phyloP scores from a whole-genome alignment of 768 basidiomycete species.

The Collybiopsis luxurians region DNA sequence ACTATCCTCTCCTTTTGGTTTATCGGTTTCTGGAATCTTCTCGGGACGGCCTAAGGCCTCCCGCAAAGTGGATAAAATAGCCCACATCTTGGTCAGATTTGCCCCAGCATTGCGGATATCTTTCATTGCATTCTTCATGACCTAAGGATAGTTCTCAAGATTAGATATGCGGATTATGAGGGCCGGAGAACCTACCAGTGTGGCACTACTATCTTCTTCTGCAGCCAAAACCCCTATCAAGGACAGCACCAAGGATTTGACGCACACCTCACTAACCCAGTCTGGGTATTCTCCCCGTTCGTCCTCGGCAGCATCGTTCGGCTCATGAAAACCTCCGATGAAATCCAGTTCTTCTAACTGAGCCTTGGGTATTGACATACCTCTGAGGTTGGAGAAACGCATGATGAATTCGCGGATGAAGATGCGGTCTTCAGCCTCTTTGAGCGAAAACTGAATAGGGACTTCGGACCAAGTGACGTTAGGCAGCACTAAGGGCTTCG shows the following conservation, averaged over 20 bases:
- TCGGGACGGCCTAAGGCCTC: conserved; percentile 15
- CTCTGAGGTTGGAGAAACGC: conserved; percentile 55
- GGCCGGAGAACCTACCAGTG: conserved; percentile 26
- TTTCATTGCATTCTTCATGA: conserved; percentile 43
- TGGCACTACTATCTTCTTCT: conserved; percentile 35
- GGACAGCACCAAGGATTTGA: conserved; percentile 60
- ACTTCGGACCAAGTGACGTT: conserved; percentile 54
- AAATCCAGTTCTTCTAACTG: conserved; percentile 66
- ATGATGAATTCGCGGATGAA: conserved; percentile 73
- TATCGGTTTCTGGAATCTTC: not conserved
- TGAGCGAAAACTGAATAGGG: conserved; percentile 36
- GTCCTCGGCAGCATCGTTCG: conserved; percentile 33
- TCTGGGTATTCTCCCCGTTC: conserved; percentile 33
- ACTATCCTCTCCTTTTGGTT: not conserved
- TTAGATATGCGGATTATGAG: not conserved
- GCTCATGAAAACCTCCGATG: conserved; percentile 34
- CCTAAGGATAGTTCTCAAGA: conserved; percentile 23
- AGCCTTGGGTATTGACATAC: conserved; percentile 36
- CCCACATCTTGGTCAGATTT: conserved; percentile 65
- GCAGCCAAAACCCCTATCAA: conserved; percentile 54
- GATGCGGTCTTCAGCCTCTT: conserved; percentile 58
- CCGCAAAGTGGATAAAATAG: conserved; percentile 49
- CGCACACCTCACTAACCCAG: conserved; percentile 68
- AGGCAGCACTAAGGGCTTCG: conserved; percentile 36
- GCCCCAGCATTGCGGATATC: conserved; percentile 51